phyloP scores from a whole-genome alignment of 805 yeast species.

The Monosporozyma siamensis region DNA sequence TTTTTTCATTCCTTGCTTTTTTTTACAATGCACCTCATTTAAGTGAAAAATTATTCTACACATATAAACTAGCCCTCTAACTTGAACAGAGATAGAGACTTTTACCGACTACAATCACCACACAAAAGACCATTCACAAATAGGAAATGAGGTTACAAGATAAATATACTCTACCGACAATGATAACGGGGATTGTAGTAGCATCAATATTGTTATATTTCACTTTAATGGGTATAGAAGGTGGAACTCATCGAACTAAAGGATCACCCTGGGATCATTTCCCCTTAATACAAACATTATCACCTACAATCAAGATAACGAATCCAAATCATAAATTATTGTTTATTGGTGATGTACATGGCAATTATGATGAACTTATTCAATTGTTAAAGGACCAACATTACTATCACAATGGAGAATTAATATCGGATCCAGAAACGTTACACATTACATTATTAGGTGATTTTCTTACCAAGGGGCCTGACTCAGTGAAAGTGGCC shows the following conservation, averaged over 20 bases:
- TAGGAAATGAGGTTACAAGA: not conserved
- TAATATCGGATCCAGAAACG: conserved; percentile 7
- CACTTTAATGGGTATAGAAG: not conserved
- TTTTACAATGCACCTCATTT: too few relatives aligned
- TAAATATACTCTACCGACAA: not conserved
- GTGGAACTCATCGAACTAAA: not conserved
- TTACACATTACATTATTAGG: conserved; percentile 56
- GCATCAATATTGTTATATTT: not conserved
- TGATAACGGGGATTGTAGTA: not conserved
- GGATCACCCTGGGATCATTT: not conserved
- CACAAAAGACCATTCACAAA: not conserved
- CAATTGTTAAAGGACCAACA: conserved; percentile 38
- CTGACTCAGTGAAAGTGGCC: conserved; percentile 58
- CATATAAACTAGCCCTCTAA: too few relatives aligned
- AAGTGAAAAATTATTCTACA: too few relatives aligned
- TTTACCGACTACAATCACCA: too few relatives aligned
- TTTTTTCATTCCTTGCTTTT: too few relatives aligned
- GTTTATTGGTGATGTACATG: conserved; percentile 84
- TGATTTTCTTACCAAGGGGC: conserved; percentile 80
- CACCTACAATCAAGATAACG: conserved; percentile 1
- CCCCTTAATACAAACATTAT: conserved; percentile 6
- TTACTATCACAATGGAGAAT: not conserved
- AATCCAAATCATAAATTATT: conserved; percentile 38
- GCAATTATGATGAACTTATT: conserved; percentile 49
- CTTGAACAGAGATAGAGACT: too few relatives aligned